Evolutionary conservation across 148 eudicot genomes (phyloP).

Genomic region (Agrostemma githago): DNA sequence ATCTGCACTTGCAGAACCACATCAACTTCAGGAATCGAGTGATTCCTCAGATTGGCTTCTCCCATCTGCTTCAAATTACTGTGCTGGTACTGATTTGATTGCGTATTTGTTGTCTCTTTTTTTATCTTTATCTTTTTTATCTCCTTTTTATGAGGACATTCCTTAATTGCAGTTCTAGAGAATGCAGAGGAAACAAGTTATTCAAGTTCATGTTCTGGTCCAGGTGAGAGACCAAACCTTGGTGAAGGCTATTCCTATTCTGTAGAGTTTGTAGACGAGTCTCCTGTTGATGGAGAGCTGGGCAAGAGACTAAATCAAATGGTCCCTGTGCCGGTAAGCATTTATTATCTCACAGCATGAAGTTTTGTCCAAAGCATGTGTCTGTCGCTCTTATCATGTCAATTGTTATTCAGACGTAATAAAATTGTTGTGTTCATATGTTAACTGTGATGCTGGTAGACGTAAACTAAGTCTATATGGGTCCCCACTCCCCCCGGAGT

Average conservation of each 20-base stretch:
- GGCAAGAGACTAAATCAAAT: constrained; percentile 76
- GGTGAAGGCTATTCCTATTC: constrained; percentile 49
- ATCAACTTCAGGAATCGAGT: constrained; percentile 36
- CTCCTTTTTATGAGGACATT: constrained; percentile 4
- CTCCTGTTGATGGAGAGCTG: constrained; percentile 82
- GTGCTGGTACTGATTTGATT: constrained; percentile 40
- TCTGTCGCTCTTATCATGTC: not conserved
- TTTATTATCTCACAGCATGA: constrained; percentile 3
- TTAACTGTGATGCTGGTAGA: not conserved
- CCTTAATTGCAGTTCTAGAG: constrained; percentile 42
- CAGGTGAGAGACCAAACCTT: constrained; percentile 55
- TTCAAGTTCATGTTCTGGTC: constrained; percentile 75
- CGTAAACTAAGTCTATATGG: not conserved
- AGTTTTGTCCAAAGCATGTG: not conserved
- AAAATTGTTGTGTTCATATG: not conserved
- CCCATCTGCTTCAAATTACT: constrained; percentile 38
- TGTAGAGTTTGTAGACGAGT: constrained; percentile 70
- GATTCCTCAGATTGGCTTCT: constrained; percentile 44
- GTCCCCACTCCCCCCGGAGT: not conserved
- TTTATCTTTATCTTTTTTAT: not conserved
- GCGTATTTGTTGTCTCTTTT: not conserved
- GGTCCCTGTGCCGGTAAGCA: constrained; percentile 79
- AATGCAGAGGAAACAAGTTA: constrained; percentile 33
- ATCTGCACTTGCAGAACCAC: constrained; percentile 40
- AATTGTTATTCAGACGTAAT: not conserved